Evolutionary conservation across 352 stramenopile genomes (phyloP).

Genomic region (Phytophthora ohioensis): DNA sequence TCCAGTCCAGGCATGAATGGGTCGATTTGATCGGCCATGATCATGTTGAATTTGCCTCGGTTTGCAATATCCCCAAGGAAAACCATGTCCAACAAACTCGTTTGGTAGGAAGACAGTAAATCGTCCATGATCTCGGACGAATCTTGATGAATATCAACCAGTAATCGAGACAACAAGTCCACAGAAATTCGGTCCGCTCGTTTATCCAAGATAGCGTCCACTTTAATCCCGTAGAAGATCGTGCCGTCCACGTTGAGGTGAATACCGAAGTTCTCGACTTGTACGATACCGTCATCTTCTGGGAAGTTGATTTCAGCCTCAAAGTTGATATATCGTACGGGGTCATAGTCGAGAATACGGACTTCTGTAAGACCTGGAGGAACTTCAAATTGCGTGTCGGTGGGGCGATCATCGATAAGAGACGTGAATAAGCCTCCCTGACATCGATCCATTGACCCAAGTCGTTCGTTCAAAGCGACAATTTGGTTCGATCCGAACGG

Average conservation of each 20-base stretch:
- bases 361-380: constrained; percentile 93
- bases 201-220: constrained; percentile 96
- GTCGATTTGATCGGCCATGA: constrained; percentile 97
- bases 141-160: constrained; percentile 89
- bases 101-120: constrained; percentile 94
- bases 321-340: constrained; percentile 98
- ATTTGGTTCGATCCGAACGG: constrained; percentile 98
- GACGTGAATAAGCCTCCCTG: constrained; percentile 96
- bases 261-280: constrained; percentile 96
- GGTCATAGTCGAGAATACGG: constrained; percentile 96
- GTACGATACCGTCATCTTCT: constrained; percentile 93
- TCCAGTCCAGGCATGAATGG: constrained; percentile 95
- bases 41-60: constrained; percentile 97
- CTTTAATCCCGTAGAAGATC: constrained; percentile 79
- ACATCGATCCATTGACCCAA: constrained; percentile 95
- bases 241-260: constrained; percentile 75
- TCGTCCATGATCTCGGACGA: constrained; percentile 81
- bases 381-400: constrained; percentile 84
- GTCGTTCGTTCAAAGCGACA: constrained; percentile 95
- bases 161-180: constrained; percentile 92
- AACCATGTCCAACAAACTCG: constrained; percentile 93
- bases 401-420: constrained; percentile 85
- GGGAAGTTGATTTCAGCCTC: constrained; percentile 97
- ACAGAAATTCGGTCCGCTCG: constrained; percentile 96
- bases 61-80: constrained; percentile 94